phyloP scores from a whole-genome alignment of 345 rosid species.

The Abelmoschus esculentus region DNA sequence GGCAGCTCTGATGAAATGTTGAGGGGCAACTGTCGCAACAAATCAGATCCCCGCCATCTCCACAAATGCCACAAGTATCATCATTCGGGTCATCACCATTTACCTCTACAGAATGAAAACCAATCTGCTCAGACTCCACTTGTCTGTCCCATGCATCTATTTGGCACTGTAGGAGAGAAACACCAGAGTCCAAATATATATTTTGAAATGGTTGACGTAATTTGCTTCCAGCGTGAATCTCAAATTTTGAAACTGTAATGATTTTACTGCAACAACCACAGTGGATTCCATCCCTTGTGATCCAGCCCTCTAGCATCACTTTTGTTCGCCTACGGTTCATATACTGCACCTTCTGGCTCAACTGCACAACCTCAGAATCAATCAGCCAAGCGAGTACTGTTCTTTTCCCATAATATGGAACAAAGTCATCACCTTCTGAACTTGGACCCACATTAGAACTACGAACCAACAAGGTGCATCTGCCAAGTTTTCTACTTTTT shows the following conservation, averaged over 20 bases:
- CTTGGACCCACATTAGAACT: slow-evolving; percentile 43
- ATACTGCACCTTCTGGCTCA: slow-evolving; percentile 71
- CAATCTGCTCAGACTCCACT: slow-evolving; percentile 40
- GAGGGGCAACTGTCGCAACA: slow-evolving; percentile 98
- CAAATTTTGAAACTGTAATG: slow-evolving; percentile 60
- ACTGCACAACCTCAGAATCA: slow-evolving; percentile 58
- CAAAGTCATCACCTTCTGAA: slow-evolving; percentile 57
- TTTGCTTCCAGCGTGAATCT: slow-evolving; percentile 91
- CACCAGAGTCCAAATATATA: slow-evolving; percentile 71
- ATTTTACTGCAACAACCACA: slow-evolving; percentile 89
- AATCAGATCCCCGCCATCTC: slow-evolving; percentile 94
- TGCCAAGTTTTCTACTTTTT: slow-evolving; percentile 66
- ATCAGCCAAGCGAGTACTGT: slow-evolving; percentile 86
- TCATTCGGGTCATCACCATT: slow-evolving; percentile 94
- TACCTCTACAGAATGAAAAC: slow-evolving; percentile 47
- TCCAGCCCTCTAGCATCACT: slow-evolving; percentile 68
- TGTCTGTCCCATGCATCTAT: slow-evolving; percentile 78
- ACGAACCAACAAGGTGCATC: slow-evolving; percentile 80
- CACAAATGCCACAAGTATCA: slow-evolving; percentile 96
- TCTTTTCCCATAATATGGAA: slow-evolving; percentile 71
- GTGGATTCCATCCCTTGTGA: slow-evolving; percentile 72
- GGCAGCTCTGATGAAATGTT: slow-evolving; percentile 88
- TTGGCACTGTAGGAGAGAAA: slow-evolving; percentile 81
- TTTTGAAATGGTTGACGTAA: slow-evolving; percentile 68
- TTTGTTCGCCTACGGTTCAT: slow-evolving; percentile 50